These are phyloP conservation scores for Fraxinus sp. DNA, from an alignment of 305 asterid species.

Conservation along the genomic window DNA sequence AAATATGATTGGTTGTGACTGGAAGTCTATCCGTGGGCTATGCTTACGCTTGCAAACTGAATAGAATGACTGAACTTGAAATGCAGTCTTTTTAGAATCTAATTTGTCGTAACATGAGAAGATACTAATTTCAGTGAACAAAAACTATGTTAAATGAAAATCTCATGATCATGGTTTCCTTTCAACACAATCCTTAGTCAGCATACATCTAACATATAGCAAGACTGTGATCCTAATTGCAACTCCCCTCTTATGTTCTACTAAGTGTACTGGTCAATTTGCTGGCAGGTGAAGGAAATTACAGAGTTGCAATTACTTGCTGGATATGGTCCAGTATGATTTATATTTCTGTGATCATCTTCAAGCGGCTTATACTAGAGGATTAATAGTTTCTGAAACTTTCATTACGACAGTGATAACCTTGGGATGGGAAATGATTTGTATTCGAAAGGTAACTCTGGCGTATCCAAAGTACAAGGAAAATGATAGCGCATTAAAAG, in stretches of 20 bases:
- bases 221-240: not conserved
- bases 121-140: not conserved
- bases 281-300: slow-evolving; percentile 1
- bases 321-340: not conserved
- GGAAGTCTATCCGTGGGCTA: not conserved
- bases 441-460: not conserved
- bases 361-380: not conserved
- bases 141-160: not conserved
- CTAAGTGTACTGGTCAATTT: not conserved
- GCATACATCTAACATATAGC: not conserved
- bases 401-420: not conserved
- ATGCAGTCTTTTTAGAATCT: not conserved
- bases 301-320: not conserved
- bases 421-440: not conserved
- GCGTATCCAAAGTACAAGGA: not conserved
- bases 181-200: not conserved
- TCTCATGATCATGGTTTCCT: not conserved
- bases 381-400: not conserved
- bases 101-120: not conserved
- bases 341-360: not conserved
- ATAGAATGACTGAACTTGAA: not conserved
- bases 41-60: not conserved
- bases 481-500: not conserved
- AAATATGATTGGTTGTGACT: not conserved
- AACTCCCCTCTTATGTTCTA: not conserved